A percentile compares a stretch with the other conserved stretches of the same genome.
These are phyloP conservation scores for Phaffomyces antillensis DNA, from an alignment of 805 yeast species.

Conservation along the genomic window DNA sequence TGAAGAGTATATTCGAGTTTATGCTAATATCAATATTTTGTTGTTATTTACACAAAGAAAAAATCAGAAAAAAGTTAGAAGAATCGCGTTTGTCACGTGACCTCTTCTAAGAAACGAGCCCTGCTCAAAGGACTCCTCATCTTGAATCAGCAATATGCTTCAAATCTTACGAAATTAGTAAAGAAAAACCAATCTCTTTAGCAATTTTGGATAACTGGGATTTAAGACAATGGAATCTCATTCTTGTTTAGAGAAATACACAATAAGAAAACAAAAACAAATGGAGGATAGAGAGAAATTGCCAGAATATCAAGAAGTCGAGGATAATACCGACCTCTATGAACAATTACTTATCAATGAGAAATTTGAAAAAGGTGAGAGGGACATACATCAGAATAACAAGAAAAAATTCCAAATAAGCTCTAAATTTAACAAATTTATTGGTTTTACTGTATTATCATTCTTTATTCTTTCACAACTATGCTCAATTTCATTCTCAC, in stretches of 20 bases:
- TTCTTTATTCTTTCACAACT: not conserved
- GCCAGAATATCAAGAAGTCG: too few relatives aligned
- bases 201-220: too few relatives aligned
- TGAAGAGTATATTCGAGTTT: not conserved
- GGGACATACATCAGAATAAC: not conserved
- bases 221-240: not conserved
- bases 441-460: not conserved
- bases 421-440: not conserved
- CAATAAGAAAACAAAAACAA: not conserved
- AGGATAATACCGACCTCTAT: too few relatives aligned
- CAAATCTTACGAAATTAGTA: too few relatives aligned
- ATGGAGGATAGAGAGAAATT: not conserved
- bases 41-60: not conserved
- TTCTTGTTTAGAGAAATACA: constrained; percentile 6
- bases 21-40: not conserved
- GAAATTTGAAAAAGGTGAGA: not conserved
- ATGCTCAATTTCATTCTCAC: not conserved
- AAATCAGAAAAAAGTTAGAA: not conserved
- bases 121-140: too few relatives aligned
- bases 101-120: too few relatives aligned
- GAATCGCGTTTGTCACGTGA: constrained; percentile 1
- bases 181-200: too few relatives aligned
- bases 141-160: too few relatives aligned
- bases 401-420: not conserved
- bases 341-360: not conserved